Evolutionary conservation across 1,284 basidiomycete genomes (phyloP).

Genomic region (Puccinia triticina): DNA sequence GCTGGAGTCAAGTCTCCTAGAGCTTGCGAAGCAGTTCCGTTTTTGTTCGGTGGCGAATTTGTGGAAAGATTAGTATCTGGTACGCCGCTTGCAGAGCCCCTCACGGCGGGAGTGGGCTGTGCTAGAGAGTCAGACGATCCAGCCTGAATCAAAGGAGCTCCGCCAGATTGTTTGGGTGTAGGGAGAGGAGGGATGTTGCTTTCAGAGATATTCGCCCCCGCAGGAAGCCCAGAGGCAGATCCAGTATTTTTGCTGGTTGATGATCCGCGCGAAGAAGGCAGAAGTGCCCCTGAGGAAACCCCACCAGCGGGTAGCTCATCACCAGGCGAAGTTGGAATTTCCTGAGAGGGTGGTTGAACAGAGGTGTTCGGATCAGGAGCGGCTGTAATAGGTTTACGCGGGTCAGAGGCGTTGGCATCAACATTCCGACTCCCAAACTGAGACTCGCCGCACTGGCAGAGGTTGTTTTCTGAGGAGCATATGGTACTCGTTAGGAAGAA

Average conservation of each 20-base stretch:
- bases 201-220: too few species aligned
- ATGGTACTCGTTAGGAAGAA: not conserved
- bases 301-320: conserved; percentile 7
- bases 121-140: not conserved
- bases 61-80: not conserved
- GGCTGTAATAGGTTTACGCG: not conserved
- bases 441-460: conserved; percentile 13
- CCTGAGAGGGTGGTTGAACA: not conserved
- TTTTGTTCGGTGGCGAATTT: not conserved
- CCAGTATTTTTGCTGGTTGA: not conserved
- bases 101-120: not conserved
- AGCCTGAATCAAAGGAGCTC: not conserved
- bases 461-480: not conserved
- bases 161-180: not conserved
- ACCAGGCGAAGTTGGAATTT: not conserved
- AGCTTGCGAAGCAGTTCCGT: not conserved
- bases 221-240: not conserved
- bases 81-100: not conserved
- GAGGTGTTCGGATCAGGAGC: not conserved
- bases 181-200: not conserved
- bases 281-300: conserved; percentile 4
- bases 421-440: not conserved
- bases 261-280: not conserved
- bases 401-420: not conserved
- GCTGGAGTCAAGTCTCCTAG: not conserved